phyloP scores from a whole-genome alignment of 352 stramenopile genomes.

The Globisporangium emineosum region DNA sequence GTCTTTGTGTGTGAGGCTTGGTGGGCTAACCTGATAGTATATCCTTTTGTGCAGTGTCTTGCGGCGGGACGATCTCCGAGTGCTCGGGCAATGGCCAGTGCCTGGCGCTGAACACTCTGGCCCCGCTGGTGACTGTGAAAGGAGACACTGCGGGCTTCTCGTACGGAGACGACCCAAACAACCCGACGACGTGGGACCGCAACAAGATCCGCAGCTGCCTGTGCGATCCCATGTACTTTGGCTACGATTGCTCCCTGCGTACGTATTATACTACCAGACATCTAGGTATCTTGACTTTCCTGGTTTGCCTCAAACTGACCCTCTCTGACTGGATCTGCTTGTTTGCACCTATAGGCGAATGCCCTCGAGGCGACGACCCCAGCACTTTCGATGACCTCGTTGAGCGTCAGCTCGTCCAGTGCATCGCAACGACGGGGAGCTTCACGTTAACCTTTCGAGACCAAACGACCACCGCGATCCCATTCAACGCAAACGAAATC shows the following conservation, averaged over 20 bases:
- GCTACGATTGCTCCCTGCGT: slow-evolving; percentile 73
- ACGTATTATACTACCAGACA: slow-evolving; percentile 18
- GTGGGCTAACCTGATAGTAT: background rate
- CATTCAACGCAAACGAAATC: slow-evolving; percentile 27
- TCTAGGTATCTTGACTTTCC: background rate
- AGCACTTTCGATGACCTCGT: slow-evolving; percentile 54
- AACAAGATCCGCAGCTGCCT: slow-evolving; percentile 63
- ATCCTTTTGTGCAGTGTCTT: slow-evolving; percentile 42
- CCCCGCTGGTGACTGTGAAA: slow-evolving; percentile 51
- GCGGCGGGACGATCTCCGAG: slow-evolving; percentile 32
- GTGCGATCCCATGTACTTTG: slow-evolving; percentile 53
- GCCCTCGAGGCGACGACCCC: slow-evolving; percentile 66
- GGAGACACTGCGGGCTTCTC: slow-evolving; percentile 48
- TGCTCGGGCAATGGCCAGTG: slow-evolving; percentile 81
- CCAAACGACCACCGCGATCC: slow-evolving; percentile 43
- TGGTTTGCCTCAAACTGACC: background rate
- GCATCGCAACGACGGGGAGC: slow-evolving; percentile 44
- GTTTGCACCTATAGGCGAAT: slow-evolving; percentile 45
- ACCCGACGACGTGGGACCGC: slow-evolving; percentile 70
- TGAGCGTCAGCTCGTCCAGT: slow-evolving; percentile 65
- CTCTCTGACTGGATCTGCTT: background rate
- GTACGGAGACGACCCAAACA: slow-evolving; percentile 67
- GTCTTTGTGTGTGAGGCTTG: background rate
- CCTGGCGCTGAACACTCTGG: slow-evolving; percentile 60
- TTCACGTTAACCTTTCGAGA: slow-evolving; percentile 73